Base-by-base conservation (phyloP, 805 yeast genomes). In the Soucietia sequanensis region DNA sequence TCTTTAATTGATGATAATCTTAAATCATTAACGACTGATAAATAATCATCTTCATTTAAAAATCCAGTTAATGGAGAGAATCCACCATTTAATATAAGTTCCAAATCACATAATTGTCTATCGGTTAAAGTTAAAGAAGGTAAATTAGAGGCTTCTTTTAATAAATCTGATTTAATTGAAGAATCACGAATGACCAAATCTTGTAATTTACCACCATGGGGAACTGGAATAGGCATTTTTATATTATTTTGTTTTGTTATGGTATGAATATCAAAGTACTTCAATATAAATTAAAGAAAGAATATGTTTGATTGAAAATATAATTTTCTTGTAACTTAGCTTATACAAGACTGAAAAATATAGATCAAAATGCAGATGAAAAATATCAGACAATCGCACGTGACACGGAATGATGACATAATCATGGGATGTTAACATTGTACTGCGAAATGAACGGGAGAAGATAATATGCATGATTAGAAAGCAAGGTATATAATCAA, bases 101-200 rank as follows among this genome's bases (percentile, higher is more conserved):
- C 98, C 54, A 91, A 68, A 62, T 90, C 98, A 64, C 98, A 90
- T 37, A 90, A 70, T 61, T 90, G 97, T 59, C 98, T 83, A 43
- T 80, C 91, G 22, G 95, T 81, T 46, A 90, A 71, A 9, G 61
- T 63, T 33, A 76, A 59, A n/a, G 71, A 52, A 15, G 70, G 63
- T 35, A 80, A 69, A 12, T 42, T 41, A 13, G 51, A 37, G 10
- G 63, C 41, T 63, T 88, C 93, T 18, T 66, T 53, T 28, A 82
- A 52, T 27, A 90, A 70, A 34, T 72, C 67, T 5, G 56, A 56
- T 47, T 75, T 80, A 46, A 75, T 78, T 25, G 76, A 58, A 22
- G 79, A 76, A 60, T 90, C 98, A 64, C 98, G 81, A 35, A 80
- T 78, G 38, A 89, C 74, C 42, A 90, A 74, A 60, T 90, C 98